Evolutionary conservation across 371 early-diverging fungal species (phyloP).

Genomic region (Mucor indicus): DNA sequence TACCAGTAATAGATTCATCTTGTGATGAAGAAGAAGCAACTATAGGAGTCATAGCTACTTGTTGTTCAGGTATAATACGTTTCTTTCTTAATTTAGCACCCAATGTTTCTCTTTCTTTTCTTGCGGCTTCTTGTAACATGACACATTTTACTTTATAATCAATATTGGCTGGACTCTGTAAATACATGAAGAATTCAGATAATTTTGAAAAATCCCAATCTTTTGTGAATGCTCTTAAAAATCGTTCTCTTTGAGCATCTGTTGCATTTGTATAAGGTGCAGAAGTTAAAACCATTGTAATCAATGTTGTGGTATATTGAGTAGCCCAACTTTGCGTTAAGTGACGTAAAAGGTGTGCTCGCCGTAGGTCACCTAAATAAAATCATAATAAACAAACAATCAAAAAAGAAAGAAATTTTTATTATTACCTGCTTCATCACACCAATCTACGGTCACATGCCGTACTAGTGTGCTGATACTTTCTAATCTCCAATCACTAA

Average conservation of each 20-base stretch:
- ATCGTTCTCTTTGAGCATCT: constrained; percentile 51
- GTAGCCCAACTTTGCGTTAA: constrained; percentile 61
- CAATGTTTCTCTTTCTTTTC: constrained; percentile 37
- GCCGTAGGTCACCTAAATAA: constrained; percentile 50
- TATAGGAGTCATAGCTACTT: too few species aligned
- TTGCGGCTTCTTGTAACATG: constrained; percentile 71
- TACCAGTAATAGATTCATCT: neutral
- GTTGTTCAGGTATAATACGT: too few species aligned
- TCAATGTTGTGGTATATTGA: constrained; percentile 55
- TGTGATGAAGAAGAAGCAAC: too few species aligned
- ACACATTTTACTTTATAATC: constrained; percentile 71
- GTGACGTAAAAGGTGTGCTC: constrained; percentile 53
- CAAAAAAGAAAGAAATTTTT: too few species aligned
- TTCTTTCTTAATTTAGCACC: constrained; percentile 34
- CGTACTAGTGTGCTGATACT: constrained; percentile 62
- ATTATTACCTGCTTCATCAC: constrained; percentile 31
- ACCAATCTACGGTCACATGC: constrained; percentile 70
- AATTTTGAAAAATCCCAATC: constrained; percentile 79
- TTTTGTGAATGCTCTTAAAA: constrained; percentile 64
- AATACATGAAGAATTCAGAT: constrained; percentile 73
- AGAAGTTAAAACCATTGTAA: constrained; percentile 38
- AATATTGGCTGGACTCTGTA: constrained; percentile 66
- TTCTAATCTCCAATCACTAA: constrained; percentile 67
- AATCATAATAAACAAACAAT: too few species aligned
- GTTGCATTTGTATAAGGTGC: constrained; percentile 35